phyloP scores from a whole-genome alignment of 1,284 basidiomycete species.

The Ganoderma leucocontextum region DNA sequence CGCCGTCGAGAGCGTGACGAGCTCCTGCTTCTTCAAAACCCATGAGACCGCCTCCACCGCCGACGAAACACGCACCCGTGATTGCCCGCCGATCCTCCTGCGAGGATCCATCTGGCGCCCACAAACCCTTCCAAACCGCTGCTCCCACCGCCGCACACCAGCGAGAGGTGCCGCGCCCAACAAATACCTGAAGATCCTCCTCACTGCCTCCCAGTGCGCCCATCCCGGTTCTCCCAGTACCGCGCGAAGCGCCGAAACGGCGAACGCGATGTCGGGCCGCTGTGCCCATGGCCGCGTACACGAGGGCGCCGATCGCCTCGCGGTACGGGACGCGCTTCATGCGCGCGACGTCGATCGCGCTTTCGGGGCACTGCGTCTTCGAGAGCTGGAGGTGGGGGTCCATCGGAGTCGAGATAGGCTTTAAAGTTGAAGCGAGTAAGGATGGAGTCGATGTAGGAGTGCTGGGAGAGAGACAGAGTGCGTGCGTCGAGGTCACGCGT shows the following conservation, averaged over 20 bases:
- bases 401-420: no score
- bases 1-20: slow-evolving; percentile 28
- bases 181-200: no score
- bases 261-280: slow-evolving; percentile 24
- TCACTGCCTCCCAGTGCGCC: no score
- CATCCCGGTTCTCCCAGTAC: slow-evolving; percentile 1
- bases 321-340: slow-evolving; percentile 21
- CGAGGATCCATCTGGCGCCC: no score
- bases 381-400: no score
- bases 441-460: no score
- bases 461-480: no score
- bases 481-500: no score
- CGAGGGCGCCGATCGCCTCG: slow-evolving; percentile 16
- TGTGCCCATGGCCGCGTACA: slow-evolving; percentile 26
- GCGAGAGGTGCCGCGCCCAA: no score
- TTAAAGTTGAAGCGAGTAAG: no score
- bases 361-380: slow-evolving; percentile 20
- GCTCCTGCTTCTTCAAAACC: slow-evolving; percentile 44
- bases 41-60: slow-evolving; percentile 42
- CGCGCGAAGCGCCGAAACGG: slow-evolving; percentile 17
- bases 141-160: no score
- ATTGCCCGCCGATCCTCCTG: slow-evolving; percentile 21
- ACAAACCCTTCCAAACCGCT: no score
- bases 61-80: slow-evolving; percentile 39
- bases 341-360: slow-evolving; percentile 10